Conservation (phyloP, 148 eudicot species). For the Vaccinium macrocarpon region DNA sequence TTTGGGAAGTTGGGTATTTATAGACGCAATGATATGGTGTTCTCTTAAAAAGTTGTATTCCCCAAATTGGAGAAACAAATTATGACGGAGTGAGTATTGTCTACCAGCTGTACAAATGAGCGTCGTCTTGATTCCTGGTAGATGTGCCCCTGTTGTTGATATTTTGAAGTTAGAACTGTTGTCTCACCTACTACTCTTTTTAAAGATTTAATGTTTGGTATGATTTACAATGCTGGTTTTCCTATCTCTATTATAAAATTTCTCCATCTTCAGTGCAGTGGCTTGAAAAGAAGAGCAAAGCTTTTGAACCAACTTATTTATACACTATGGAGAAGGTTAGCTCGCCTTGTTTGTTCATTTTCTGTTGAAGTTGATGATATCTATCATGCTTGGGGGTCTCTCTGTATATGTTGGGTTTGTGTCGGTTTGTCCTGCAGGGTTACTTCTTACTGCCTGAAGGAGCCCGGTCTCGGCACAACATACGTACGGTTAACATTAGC, state of each 20-base stretch:
- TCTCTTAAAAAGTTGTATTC: neutral
- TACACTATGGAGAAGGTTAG: conserved; percentile 88
- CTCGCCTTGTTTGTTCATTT: conserved; percentile 1
- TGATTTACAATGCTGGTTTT: neutral
- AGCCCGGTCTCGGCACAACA: conserved; percentile 68
- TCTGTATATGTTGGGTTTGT: neutral
- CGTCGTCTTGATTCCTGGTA: neutral
- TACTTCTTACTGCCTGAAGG: conserved; percentile 92
- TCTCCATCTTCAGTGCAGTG: conserved; percentile 69
- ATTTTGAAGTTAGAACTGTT: neutral
- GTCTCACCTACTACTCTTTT: neutral
- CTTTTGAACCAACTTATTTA: conserved; percentile 88
- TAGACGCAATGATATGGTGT: neutral
- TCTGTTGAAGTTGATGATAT: neutral
- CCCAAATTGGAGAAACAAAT: neutral
- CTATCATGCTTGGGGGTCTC: neutral
- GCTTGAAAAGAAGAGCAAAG: conserved; percentile 80
- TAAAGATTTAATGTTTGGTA: neutral
- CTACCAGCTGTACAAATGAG: neutral
- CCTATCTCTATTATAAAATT: neutral
- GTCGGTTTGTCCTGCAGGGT: conserved; percentile 49
- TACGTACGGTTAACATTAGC: conserved; percentile 72
- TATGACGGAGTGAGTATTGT: neutral
- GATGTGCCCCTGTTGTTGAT: neutral
- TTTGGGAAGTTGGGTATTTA: neutral